Evolutionary conservation across 768 basidiomycete species (phyloP), one percentile per base, ranked within the genome.

Genomic region (Xerocomellus dryophilus): DNA sequence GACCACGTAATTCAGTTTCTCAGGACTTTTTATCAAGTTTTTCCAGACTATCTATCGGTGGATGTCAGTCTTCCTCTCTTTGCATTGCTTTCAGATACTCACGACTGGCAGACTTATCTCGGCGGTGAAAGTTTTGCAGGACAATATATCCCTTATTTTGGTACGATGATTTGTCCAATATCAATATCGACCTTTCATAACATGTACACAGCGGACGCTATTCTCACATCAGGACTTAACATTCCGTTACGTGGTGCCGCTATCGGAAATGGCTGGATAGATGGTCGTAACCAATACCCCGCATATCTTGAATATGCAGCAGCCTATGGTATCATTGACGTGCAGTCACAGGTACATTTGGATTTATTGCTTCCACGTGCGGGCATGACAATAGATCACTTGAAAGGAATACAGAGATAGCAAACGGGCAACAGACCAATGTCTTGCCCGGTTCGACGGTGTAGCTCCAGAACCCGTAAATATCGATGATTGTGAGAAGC

Each of bases 191-290:
- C 25, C 15, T 46, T 54, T 29, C 41, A 25, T 57, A 25, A 64
- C 50, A 17, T 27, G 15, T 57, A 36, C 56, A 20, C 56, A 94
- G 94, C 92, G 63, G 81, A 93, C 59, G 88, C 84, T 17, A 76
- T 96, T 42, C 74, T 97, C 29, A 68, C 77, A 57, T 82, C 84
- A 7, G 68, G 78, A 32, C 73, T 92, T 17, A 65, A 75, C 23
- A 74, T 86, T 25, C 84, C 83, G 0, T 74, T 98, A 8, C 80
- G 79, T 41, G 97, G 97, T 2, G 73, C 81, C 15, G 91, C 96
- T 1, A 97, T 99, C 41, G 97, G 97, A 20, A 99, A 99, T 69
- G 96, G 96, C 6, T 99, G 97, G 97, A 96, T 97, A 43, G 95
- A 98, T 68, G 85, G 86, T 0, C 81, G 82, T 39, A 76, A 78